A percentile compares a stretch with the other conserved stretches of the same genome.
Evolutionary conservation across 495 filamentous ascomycete species (phyloP).

Genomic region (Astrocystis sublimbata): DNA sequence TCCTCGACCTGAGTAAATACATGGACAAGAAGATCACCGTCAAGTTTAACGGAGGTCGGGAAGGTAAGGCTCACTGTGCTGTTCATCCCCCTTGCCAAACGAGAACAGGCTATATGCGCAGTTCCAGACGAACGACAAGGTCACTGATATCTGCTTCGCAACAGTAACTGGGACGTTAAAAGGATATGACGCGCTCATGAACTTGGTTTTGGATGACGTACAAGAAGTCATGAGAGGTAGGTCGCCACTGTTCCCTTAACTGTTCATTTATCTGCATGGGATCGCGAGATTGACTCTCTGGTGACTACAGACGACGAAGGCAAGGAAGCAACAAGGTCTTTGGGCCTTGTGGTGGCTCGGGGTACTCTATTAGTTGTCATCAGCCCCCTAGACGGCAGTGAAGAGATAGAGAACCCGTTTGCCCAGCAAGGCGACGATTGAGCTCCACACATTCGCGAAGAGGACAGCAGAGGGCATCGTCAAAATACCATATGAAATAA

Average conservation of each 20-base stretch:
- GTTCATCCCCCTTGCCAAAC: no score
- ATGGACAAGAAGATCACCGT: constrained; percentile 94
- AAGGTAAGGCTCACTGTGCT: constrained; percentile 68
- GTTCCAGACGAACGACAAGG: not conserved
- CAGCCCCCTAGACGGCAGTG: constrained; percentile 89
- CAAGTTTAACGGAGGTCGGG: constrained; percentile 93
- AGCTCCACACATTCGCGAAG: not conserved
- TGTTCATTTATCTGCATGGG: not conserved
- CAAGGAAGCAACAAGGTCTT: constrained; percentile 76
- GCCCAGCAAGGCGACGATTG: constrained; percentile 57
- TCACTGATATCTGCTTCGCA: not conserved
- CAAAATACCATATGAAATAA: not conserved
- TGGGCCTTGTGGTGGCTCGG: constrained; percentile 88
- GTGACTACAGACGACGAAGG: constrained; percentile 76
- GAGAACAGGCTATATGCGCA: not conserved
- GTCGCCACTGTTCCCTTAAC: constrained; percentile 16
- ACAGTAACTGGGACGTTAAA: constrained; percentile 86
- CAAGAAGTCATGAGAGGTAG: constrained; percentile 84
- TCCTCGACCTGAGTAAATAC: constrained; percentile 90
- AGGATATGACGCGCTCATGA: constrained; percentile 96
- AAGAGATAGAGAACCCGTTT: constrained; percentile 95
- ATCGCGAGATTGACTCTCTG: constrained; percentile 14
- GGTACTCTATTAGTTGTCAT: constrained; percentile 91
- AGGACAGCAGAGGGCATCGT: not conserved
- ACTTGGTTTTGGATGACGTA: constrained; percentile 92